A percentile compares a stretch with the other conserved stretches of the same genome.
These are phyloP conservation scores for Teunomyces barrocoloradensis DNA, from an alignment of 805 yeast species.

Conservation along the genomic window DNA sequence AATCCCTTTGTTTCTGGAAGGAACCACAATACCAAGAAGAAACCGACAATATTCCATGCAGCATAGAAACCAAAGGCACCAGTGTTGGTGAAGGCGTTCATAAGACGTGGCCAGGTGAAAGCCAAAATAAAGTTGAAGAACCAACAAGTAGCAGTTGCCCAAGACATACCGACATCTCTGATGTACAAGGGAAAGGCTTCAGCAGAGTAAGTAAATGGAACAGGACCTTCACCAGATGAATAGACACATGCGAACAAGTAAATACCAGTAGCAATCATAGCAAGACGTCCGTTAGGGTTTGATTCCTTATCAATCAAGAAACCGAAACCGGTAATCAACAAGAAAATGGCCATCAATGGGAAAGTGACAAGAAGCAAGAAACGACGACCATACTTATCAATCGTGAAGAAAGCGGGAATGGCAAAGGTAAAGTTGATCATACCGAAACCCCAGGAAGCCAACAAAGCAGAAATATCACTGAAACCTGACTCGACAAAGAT, in stretches of 20 bases:
- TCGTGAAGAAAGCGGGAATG: conserved; percentile 75
- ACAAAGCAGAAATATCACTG: conserved; percentile 56
- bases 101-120: conserved; percentile 75
- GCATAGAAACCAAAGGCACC: conserved; percentile 92
- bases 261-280: conserved; percentile 67
- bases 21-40: conserved; percentile 67
- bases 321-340: conserved; percentile 64
- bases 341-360: conserved; percentile 60
- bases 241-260: conserved; percentile 71
- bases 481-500: conserved; percentile 71
- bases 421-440: conserved; percentile 78
- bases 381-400: conserved; percentile 76
- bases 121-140: conserved; percentile 69
- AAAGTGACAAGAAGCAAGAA: conserved; percentile 54
- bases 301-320: conserved; percentile 59
- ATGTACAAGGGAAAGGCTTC: conserved; percentile 79
- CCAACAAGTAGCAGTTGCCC: conserved; percentile 75
- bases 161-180: conserved; percentile 77
- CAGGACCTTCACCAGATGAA: conserved; percentile 86
- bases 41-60: conserved; percentile 74
- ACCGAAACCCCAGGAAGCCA: conserved; percentile 88
- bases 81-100: conserved; percentile 64
- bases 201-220: conserved; percentile 85
- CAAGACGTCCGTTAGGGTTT: conserved; percentile 53
- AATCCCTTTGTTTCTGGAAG: conserved; percentile 71